A percentile compares a stretch with the other conserved stretches of the same genome.
These are phyloP conservation scores for Leptosphaerulina australis DNA, from an alignment of 2,329 filamentous ascomycete genomes.

Conservation along the genomic window DNA sequence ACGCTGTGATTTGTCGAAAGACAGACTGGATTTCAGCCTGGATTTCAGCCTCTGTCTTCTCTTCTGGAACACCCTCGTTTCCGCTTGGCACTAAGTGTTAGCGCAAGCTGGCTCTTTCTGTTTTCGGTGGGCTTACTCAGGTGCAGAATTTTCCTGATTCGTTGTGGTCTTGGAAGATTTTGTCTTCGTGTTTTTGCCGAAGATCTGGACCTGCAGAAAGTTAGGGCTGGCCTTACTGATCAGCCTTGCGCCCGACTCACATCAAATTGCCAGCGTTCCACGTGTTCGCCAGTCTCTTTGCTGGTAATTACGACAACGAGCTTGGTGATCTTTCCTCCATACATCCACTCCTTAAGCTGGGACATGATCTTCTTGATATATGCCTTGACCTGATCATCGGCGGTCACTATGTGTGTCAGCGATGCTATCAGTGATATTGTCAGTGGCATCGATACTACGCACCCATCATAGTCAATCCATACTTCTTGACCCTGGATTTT, in stretches of 20 bases:
- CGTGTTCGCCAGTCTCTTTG: slow-evolving; percentile 94
- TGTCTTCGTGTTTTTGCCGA: slow-evolving; percentile 58
- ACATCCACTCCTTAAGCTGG: slow-evolving; percentile 97
- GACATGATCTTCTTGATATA: slow-evolving; percentile 99
- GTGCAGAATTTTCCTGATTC: slow-evolving; percentile 73
- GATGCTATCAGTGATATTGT: slow-evolving; percentile 1
- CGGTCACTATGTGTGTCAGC: slow-evolving; percentile 67
- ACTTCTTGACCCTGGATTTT: slow-evolving; percentile 81
- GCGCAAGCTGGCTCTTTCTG: neutral
- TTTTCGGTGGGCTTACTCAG: slow-evolving; percentile 54
- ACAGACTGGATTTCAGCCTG: slow-evolving; percentile 95
- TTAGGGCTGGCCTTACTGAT: slow-evolving; percentile 42
- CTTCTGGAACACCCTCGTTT: slow-evolving; percentile 48
- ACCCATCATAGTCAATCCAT: slow-evolving; percentile 97
- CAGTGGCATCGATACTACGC: slow-evolving; percentile 29
- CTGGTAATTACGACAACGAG: slow-evolving; percentile 95
- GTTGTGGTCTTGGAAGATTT: slow-evolving; percentile 57
- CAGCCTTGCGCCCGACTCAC: slow-evolving; percentile 54
- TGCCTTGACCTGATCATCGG: slow-evolving; percentile 96
- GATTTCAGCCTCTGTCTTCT: slow-evolving; percentile 93
- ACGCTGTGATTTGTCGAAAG: slow-evolving; percentile 97
- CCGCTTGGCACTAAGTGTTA: slow-evolving; percentile 34
- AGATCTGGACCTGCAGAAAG: slow-evolving; percentile 61
- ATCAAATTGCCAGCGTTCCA: slow-evolving; percentile 98
- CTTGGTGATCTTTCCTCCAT: slow-evolving; percentile 94